Evolutionary conservation across 2,329 filamentous ascomycete species (phyloP).

Genomic region (Aspergillus ochraceus): DNA sequence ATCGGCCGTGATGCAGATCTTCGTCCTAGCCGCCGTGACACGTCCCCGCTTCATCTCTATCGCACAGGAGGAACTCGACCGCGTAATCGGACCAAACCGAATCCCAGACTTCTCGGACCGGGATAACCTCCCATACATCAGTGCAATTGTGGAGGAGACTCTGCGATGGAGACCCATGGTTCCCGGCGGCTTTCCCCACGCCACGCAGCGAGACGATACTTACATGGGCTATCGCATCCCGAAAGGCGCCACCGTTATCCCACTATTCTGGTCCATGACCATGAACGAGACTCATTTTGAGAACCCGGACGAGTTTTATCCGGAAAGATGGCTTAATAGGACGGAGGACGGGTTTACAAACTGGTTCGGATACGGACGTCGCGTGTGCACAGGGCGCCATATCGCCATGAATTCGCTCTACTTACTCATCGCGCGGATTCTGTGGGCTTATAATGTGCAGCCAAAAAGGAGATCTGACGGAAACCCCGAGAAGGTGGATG

Average conservation of each 20-base stretch:
- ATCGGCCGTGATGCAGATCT: constrained; percentile 45
- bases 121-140: constrained; percentile 26
- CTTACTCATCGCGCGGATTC: constrained; percentile 59
- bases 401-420: constrained; percentile 41
- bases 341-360: constrained; percentile 55
- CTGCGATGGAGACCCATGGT: constrained; percentile 36
- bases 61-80: constrained; percentile 41
- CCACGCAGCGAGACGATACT: constrained; percentile 46
- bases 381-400: constrained; percentile 44
- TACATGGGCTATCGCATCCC: constrained; percentile 53
- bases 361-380: constrained; percentile 58
- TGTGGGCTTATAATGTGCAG: constrained; percentile 39
- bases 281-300: constrained; percentile 40
- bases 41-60: constrained; percentile 42
- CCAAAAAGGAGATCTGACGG: constrained; percentile 11
- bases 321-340: constrained; percentile 38
- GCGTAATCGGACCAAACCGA: constrained; percentile 30
- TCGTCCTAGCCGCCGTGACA: constrained; percentile 48
- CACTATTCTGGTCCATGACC: constrained; percentile 46
- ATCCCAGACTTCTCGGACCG: constrained; percentile 31
- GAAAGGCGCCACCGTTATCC: constrained; percentile 46
- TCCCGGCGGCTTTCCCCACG: constrained; percentile 49
- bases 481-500: constrained; percentile 26
- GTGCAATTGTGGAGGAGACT: constrained; percentile 29
- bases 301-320: constrained; percentile 40